Conservation (phyloP, 2,329 filamentous ascomycete species). For the Domatiomyces catenatus region DNA sequence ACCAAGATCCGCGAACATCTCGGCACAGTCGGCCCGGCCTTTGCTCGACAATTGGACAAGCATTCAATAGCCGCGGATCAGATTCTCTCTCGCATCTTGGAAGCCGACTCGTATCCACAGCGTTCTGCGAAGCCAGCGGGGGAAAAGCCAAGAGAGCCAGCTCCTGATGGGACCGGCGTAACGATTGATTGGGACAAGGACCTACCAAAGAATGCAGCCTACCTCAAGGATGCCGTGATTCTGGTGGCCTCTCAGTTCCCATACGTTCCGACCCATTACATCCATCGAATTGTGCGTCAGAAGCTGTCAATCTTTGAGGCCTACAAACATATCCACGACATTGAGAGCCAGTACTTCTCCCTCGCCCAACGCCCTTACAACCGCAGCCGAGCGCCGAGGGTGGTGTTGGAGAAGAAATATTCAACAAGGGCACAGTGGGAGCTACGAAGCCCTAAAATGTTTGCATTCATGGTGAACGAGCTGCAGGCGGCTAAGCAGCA, state of each 20-base stretch:
- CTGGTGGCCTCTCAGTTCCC: slow-evolving; percentile 15
- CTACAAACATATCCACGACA: slow-evolving; percentile 17
- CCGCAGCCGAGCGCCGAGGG: slow-evolving; percentile 13
- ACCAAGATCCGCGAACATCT: slow-evolving; percentile 1
- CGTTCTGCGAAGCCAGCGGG: slow-evolving; percentile 10
- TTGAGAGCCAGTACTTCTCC: slow-evolving; percentile 13
- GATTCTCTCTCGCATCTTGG: slow-evolving; percentile 30
- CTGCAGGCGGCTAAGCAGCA: slow-evolving; percentile 19
- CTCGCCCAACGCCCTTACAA: slow-evolving; percentile 10
- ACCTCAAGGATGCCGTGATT: slow-evolving; percentile 16
- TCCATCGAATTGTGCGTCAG: slow-evolving; percentile 10
- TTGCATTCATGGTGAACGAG: slow-evolving; percentile 16
- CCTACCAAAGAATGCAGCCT: slow-evolving; percentile 7
- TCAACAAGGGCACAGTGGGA: slow-evolving; percentile 2
- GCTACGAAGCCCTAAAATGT: slow-evolving; percentile 7
- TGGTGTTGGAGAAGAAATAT: slow-evolving; percentile 11
- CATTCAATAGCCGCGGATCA: slow-evolving; percentile 13
- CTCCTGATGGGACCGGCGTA: slow-evolving; percentile 21
- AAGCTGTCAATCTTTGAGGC: slow-evolving; percentile 18
- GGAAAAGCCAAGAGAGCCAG: slow-evolving; percentile 20
- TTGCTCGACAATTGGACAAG: background rate
- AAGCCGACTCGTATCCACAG: slow-evolving; percentile 28
- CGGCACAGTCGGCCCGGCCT: background rate
- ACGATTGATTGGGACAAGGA: slow-evolving; percentile 19
- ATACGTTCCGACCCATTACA: slow-evolving; percentile 14